phyloP scores from a whole-genome alignment of 345 rosid species.

The Durio zibethinus region DNA sequence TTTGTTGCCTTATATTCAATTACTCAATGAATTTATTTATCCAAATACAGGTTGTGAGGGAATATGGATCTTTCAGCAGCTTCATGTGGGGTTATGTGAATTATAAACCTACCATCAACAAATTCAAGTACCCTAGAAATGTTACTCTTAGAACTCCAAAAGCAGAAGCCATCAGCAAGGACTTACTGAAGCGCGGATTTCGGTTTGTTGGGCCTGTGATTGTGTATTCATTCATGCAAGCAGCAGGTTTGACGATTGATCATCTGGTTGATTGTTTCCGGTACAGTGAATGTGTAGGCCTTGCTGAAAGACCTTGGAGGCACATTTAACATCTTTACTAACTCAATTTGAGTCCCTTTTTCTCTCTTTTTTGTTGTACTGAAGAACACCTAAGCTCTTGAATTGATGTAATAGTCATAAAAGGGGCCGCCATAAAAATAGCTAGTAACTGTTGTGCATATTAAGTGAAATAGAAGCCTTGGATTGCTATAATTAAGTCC shows the following conservation, averaged over 20 bases:
- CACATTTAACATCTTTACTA: conserved; percentile 43
- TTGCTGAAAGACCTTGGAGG: conserved; percentile 91
- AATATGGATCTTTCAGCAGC: conserved; percentile 83
- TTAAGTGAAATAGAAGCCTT: not conserved
- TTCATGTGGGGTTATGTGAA: conserved; percentile 86
- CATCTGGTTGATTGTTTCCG: conserved; percentile 87
- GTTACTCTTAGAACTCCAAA: conserved; percentile 81
- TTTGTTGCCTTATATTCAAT: not conserved
- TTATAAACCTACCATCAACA: conserved; percentile 68
- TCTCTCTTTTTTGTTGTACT: not conserved
- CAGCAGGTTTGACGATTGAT: conserved; percentile 84
- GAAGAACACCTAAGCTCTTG: not conserved
- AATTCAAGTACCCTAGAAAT: conserved; percentile 69
- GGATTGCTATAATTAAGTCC: not conserved
- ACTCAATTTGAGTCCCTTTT: not conserved
- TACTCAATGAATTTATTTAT: not conserved
- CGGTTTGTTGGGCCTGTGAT: conserved; percentile 94
- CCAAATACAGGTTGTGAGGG: conserved; percentile 50
- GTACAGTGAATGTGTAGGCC: conserved; percentile 68
- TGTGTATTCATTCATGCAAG: conserved; percentile 89
- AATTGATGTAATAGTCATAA: not conserved
- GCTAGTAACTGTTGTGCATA: not conserved
- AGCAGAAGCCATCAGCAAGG: conserved; percentile 84
- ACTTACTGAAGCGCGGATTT: conserved; percentile 74
- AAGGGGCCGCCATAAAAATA: not conserved